phyloP scores from a whole-genome alignment of 2,329 filamentous ascomycete species.

The Sclerotinia subarctica region DNA sequence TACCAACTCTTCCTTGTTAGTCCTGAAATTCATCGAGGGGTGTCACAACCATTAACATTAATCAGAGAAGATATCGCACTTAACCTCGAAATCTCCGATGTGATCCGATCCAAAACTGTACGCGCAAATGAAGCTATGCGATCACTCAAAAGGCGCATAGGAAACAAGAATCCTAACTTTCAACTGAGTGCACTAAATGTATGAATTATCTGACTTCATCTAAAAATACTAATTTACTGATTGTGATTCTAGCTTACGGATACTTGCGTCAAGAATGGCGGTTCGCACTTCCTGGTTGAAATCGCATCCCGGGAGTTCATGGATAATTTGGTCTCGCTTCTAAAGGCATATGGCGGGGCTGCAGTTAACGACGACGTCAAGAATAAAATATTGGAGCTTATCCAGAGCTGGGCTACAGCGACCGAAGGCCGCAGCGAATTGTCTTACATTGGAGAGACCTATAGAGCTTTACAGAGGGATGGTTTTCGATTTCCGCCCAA shows the following conservation, averaged over 20 bases:
- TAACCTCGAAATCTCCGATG: constrained; percentile 96
- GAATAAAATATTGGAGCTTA: constrained; percentile 84
- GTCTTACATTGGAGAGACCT: constrained; percentile 84
- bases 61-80: constrained; percentile 89
- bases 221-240: constrained; percentile 35
- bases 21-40: constrained; percentile 22
- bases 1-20: constrained; percentile 82
- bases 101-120: constrained; percentile 95
- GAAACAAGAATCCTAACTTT: constrained; percentile 95
- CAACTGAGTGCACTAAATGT: constrained; percentile 94
- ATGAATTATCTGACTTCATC: constrained; percentile 28
- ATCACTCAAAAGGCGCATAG: constrained; percentile 87
- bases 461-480: constrained; percentile 76
- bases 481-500: constrained; percentile 88
- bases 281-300: constrained; percentile 89
- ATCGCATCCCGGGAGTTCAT: constrained; percentile 97
- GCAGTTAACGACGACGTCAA: constrained; percentile 83
- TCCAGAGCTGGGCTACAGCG: constrained; percentile 89
- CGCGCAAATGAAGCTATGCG: constrained; percentile 98
- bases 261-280: constrained; percentile 98
- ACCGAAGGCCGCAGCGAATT: constrained; percentile 82
- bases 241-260: constrained; percentile 70
- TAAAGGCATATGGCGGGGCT: constrained; percentile 72
- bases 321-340: constrained; percentile 89
- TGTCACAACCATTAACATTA: constrained; percentile 29